Evolutionary conservation across 257 asterid species (phyloP).

Genomic region (Scutellaria minor): DNA sequence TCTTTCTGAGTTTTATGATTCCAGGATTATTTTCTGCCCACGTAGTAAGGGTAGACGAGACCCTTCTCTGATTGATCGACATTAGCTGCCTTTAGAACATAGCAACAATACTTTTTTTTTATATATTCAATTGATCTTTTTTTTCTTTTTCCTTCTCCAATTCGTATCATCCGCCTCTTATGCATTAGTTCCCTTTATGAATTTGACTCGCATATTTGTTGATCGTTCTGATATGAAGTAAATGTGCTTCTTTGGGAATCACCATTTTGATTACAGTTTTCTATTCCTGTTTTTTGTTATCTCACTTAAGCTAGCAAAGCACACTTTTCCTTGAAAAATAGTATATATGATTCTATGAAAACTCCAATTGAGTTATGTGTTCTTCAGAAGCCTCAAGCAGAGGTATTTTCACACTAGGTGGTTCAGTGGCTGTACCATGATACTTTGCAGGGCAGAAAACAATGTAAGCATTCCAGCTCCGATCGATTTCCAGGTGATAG

Average conservation of each 20-base stretch:
- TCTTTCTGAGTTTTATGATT: background rate
- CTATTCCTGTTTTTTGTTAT: constrained; percentile 5
- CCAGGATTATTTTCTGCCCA: constrained; percentile 27
- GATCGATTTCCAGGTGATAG: constrained; percentile 54
- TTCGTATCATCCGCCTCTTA: background rate
- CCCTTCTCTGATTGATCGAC: background rate
- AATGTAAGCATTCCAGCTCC: constrained; percentile 47
- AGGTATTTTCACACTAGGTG: constrained; percentile 63
- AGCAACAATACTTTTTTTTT: background rate
- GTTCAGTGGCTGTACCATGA: constrained; percentile 33
- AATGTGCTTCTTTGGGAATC: background rate
- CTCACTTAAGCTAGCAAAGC: background rate
- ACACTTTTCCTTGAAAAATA: background rate
- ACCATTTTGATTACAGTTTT: background rate
- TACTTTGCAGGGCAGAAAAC: constrained; percentile 57
- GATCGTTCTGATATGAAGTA: background rate
- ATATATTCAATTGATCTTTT: background rate
- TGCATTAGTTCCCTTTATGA: background rate
- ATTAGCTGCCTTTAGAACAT: constrained; percentile 4
- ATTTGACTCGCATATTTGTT: background rate
- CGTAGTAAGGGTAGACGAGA: background rate
- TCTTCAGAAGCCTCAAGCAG: constrained; percentile 62
- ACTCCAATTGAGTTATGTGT: constrained; percentile 52
- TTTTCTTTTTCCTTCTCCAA: background rate
- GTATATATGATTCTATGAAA: constrained; percentile 24